These are phyloP conservation scores for Mycena crocata DNA, from an alignment of 768 basidiomycete genomes.

Conservation along the genomic window DNA sequence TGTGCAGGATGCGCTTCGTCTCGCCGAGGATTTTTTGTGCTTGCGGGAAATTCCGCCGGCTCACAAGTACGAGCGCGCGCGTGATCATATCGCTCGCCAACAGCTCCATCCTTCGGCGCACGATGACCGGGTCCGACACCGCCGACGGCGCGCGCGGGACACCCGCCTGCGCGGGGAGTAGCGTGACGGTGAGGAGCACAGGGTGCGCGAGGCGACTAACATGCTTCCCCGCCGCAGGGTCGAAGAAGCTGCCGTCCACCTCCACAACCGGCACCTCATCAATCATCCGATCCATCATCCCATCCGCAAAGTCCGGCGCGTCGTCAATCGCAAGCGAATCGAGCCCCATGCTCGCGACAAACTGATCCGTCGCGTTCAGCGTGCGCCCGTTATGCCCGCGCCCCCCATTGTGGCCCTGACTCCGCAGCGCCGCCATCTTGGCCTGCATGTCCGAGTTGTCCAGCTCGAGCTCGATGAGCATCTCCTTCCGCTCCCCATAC, in stretches of 20 bases:
- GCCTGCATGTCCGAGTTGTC: conserved; percentile 75
- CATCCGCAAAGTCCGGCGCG: conserved; percentile 79
- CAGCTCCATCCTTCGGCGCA: conserved; percentile 95
- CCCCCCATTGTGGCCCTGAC: conserved; percentile 28
- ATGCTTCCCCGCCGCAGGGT: conserved; percentile 86
- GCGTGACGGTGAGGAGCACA: conserved; percentile 92
- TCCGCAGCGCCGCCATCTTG: conserved; percentile 43
- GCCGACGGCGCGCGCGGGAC: conserved; percentile 56
- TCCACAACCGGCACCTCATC: conserved; percentile 98
- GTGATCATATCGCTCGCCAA: conserved; percentile 98
- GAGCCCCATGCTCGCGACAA: conserved; percentile 87
- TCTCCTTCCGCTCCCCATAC: conserved; percentile 97
- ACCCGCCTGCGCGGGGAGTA: conserved; percentile 69
- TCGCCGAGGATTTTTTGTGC: conserved; percentile 92
- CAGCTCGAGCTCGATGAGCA: conserved; percentile 95
- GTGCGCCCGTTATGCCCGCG: conserved; percentile 43
- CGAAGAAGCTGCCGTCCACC: conserved; percentile 95
- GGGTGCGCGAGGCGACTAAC: conserved; percentile 93
- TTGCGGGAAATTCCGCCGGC: conserved; percentile 89
- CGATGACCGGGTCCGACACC: conserved; percentile 86
- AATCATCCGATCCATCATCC: conserved; percentile 97
- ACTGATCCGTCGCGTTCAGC: conserved; percentile 89
- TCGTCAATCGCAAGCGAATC: conserved; percentile 82
- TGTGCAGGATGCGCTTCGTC: conserved; percentile 93
- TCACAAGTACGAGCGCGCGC: conserved; percentile 90